Conservation (phyloP, 768 basidiomycete species). For the Podaxis rugospora region DNA sequence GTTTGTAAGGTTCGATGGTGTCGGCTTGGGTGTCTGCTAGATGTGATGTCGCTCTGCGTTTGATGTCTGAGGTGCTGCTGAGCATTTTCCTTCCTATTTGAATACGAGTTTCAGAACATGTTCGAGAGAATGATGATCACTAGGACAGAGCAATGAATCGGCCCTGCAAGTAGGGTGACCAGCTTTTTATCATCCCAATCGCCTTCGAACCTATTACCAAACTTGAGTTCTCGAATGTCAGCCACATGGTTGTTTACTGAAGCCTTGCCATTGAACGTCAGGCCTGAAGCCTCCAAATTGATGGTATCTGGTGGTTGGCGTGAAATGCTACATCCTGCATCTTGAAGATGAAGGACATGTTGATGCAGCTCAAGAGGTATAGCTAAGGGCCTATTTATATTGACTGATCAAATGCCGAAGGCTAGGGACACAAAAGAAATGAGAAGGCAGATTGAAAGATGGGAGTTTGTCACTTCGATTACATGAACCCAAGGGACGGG, state of each 20-base stretch:
- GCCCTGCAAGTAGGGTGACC: conserved; percentile 22
- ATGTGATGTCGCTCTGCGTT: conserved; percentile 38
- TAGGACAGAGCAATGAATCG: conserved; percentile 26
- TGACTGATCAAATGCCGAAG: neutral
- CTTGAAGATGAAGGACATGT: neutral
- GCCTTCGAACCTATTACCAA: conserved; percentile 12
- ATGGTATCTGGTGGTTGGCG: conserved; percentile 14
- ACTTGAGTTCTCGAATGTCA: neutral
- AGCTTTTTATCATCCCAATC: conserved; percentile 31
- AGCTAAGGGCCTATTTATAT: neutral
- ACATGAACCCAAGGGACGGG: neutral
- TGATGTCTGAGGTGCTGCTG: conserved; percentile 32
- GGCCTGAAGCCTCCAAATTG: conserved; percentile 24
- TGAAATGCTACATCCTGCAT: neutral
- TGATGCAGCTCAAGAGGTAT: neutral
- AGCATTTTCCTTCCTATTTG: neutral
- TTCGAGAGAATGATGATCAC: conserved; percentile 25
- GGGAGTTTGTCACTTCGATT: neutral
- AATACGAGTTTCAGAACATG: conserved; percentile 27
- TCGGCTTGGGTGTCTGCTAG: conserved; percentile 28
- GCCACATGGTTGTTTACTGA: neutral
- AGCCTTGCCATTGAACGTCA: conserved; percentile 20
- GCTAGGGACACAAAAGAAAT: neutral
- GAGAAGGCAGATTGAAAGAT: neutral
- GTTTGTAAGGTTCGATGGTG: conserved; percentile 16